A percentile compares a stretch with the other conserved stretches of the same genome.
These are phyloP conservation scores for Dactylis glomerata DNA, from an alignment of 176 grass and related monocot genomes.

Conservation along the genomic window DNA sequence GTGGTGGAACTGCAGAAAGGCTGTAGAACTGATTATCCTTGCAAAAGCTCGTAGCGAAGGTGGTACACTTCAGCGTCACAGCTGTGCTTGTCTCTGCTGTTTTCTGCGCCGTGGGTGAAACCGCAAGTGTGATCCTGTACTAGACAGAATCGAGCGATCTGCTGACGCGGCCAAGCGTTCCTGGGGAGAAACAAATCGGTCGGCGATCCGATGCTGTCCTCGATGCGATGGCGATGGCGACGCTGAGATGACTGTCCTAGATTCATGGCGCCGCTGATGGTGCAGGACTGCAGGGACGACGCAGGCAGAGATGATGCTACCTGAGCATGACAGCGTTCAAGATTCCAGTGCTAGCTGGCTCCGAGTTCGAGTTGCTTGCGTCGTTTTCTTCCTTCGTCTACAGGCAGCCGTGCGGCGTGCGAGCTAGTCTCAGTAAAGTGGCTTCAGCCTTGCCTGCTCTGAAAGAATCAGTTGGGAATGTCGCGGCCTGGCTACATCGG, in stretches of 20 bases:
- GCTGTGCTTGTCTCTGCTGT: background rate
- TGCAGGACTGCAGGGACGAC: background rate
- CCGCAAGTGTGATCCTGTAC: background rate
- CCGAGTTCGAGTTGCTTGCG: background rate
- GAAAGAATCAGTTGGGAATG: constrained; percentile 24
- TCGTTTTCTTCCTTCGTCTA: too few species aligned
- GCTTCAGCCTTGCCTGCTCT: background rate
- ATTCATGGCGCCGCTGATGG: background rate
- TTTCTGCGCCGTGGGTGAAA: background rate
- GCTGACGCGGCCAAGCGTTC: constrained; percentile 21
- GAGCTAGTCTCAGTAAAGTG: background rate
- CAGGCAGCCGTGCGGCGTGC: background rate
- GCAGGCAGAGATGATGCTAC: background rate
- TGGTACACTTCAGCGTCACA: too few species aligned
- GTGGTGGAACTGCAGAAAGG: too few species aligned
- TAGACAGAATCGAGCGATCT: background rate
- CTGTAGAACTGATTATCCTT: too few species aligned
- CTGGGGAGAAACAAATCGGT: background rate
- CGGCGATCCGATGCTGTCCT: background rate
- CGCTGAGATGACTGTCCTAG: background rate
- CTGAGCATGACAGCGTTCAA: background rate
- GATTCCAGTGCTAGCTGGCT: background rate
- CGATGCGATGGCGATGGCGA: constrained; percentile 23
- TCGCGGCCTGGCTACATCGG: background rate
- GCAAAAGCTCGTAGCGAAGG: too few species aligned